These are phyloP conservation scores for Senecio squalidus DNA, from an alignment of 140 eudicot species.

Conservation along the genomic window DNA sequence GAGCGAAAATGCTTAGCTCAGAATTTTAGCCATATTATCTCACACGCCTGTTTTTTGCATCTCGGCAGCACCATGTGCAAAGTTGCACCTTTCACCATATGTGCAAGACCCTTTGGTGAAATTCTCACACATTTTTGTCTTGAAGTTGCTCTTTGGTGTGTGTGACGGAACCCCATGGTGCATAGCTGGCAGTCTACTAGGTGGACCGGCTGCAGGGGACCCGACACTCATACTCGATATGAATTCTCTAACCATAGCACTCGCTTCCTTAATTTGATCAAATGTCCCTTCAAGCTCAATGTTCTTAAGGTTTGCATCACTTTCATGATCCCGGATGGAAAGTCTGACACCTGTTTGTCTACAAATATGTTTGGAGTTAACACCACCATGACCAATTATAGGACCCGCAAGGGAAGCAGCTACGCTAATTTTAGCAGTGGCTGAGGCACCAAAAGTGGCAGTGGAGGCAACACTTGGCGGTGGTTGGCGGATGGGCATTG, in stretches of 20 bases:
- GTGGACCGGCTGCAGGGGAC: slow-evolving; percentile 17
- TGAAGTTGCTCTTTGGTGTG: slow-evolving; percentile 19
- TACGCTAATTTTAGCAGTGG: slow-evolving; percentile 62
- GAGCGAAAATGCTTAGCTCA: neutral
- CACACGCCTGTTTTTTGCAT: slow-evolving; percentile 29
- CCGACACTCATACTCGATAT: slow-evolving; percentile 32
- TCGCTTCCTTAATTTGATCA: slow-evolving; percentile 64
- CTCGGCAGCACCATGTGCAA: slow-evolving; percentile 64
- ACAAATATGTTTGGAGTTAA: slow-evolving; percentile 56
- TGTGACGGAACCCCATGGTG: slow-evolving; percentile 12
- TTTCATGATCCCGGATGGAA: slow-evolving; percentile 47
- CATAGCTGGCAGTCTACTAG: slow-evolving; percentile 10
- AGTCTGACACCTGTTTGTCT: slow-evolving; percentile 56
- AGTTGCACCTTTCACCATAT: slow-evolving; percentile 62
- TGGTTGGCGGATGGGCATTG: slow-evolving; percentile 20
- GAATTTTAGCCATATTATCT: slow-evolving; percentile 8
- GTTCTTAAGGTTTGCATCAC: slow-evolving; percentile 38
- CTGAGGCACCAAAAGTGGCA: slow-evolving; percentile 51
- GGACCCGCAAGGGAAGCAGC: slow-evolving; percentile 65
- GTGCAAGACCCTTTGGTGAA: slow-evolving; percentile 55
- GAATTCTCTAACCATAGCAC: slow-evolving; percentile 49
- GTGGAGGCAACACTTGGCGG: slow-evolving; percentile 30
- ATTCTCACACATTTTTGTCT: slow-evolving; percentile 55
- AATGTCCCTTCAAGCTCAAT: slow-evolving; percentile 71
- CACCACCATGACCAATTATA: slow-evolving; percentile 58